Evolutionary conservation across 768 basidiomycete species (phyloP).

Genomic region (Cantharellus cinnabarinus): DNA sequence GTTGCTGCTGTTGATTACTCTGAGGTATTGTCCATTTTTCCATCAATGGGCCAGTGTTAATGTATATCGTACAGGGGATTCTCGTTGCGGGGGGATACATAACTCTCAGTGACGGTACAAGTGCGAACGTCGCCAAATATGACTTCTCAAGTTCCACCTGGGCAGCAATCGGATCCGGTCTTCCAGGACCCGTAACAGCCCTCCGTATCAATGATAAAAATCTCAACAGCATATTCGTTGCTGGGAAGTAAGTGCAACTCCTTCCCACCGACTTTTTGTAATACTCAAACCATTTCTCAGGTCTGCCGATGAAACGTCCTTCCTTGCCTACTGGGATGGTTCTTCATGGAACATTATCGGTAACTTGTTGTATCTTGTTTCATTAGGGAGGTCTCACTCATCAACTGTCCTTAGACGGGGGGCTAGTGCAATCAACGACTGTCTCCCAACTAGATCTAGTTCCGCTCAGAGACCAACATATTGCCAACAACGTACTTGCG

Average conservation of each 20-base stretch:
- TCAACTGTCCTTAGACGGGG: neutral
- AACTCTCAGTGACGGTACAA: conserved; percentile 36
- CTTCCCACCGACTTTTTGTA: neutral
- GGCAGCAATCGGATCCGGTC: conserved; percentile 38
- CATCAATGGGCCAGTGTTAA: too few relatives aligned
- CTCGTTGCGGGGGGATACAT: conserved; percentile 72
- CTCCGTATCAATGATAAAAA: conserved; percentile 69
- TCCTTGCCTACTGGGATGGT: conserved; percentile 81
- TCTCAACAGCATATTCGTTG: conserved; percentile 68
- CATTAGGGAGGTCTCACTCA: conserved; percentile 1
- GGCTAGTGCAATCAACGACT: conserved; percentile 23
- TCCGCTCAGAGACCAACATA: conserved; percentile 61
- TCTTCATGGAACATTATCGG: conserved; percentile 48
- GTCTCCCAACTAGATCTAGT: conserved; percentile 80
- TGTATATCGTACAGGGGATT: conserved; percentile 18
- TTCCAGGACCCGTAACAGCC: conserved; percentile 84
- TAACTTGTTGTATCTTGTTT: conserved; percentile 15
- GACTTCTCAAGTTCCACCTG: conserved; percentile 55
- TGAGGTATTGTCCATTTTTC: conserved; percentile 35
- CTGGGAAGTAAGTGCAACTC: conserved; percentile 45
- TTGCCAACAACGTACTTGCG: conserved; percentile 49
- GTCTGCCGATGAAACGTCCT: conserved; percentile 33
- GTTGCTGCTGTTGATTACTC: conserved; percentile 60
- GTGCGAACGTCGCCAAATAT: conserved; percentile 56
- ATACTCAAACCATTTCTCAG: conserved; percentile 15